Evolutionary conservation across 805 yeast species (phyloP), one percentile per base, ranked within the genome.

Genomic region (Kluyveromyces starmeri): DNA sequence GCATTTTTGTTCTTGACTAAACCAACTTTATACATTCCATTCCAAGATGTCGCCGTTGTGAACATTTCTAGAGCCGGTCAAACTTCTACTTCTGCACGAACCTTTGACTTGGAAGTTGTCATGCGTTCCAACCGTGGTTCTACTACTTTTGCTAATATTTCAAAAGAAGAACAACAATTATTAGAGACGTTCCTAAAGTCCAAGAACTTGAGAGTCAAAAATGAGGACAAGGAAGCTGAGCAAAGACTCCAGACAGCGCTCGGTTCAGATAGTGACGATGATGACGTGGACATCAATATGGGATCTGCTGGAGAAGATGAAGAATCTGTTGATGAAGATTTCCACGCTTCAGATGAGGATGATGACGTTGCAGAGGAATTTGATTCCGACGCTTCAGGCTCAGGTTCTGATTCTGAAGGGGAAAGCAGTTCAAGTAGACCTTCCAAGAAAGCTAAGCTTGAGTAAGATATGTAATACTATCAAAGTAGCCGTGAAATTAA

Each of bases 1-100:
- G 83, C 95, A 37, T 74, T 92, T 53, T 62, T 92, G 42, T 89
- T 92, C 55, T 79, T 89, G 31, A 86, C 96, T 16, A 92, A 92
- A 57, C 96, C 98, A 28, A 86, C 96, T 0, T 75, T 92, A 26
- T 83, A 83, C 57, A 83, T 92, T 44, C 95, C 96, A 37, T 82
- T 75, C 57, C 65, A 82, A 1, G 97, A 92, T 48, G 73, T 92
- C 25, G 66, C 78, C 34, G 71, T 68, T 26, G 76, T 92, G 20
- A 75, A 82, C 23, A 80, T 92, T 64, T 82, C 96, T 4, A 78
- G 99, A 60, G 83, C 92, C 7, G 95, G 95, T 7, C 75, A 75
- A 30, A 77, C 86, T 1, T 71, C 76, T 1, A 69, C 84, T 1
- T 64, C 78, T 2, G 80, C 94, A 20, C 76, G 95, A 53, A 92